Percentiles rank a stretch among this genome's conserved stretches.
Evolutionary conservation across 1,139 yeast species (phyloP).

Genomic region (Taphrina betulina): DNA sequence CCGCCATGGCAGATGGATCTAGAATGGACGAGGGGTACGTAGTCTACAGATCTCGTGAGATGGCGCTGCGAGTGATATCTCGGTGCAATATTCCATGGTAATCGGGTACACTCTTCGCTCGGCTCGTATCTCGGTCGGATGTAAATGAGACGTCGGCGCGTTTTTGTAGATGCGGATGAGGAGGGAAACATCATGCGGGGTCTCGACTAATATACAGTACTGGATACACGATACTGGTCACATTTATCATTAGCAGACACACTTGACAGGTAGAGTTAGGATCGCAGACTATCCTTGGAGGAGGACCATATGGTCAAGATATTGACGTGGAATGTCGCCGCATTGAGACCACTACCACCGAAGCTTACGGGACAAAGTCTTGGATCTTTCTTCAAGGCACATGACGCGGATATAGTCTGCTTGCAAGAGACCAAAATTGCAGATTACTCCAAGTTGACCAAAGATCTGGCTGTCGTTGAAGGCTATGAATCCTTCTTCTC

Average conservation of each 20-base stretch:
- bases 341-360: slow-evolving; percentile 28
- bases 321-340: slow-evolving; percentile 31
- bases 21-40: not conserved
- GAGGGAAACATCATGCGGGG: too few species aligned
- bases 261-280: too few species aligned
- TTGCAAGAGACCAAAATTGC: slow-evolving; percentile 30
- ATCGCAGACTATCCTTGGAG: too few species aligned
- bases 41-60: not conserved
- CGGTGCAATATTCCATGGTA: not conserved
- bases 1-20: slow-evolving; percentile 16
- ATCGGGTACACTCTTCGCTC: too few species aligned
- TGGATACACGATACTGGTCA: too few species aligned
- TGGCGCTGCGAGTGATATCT: not conserved
- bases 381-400: slow-evolving; percentile 17
- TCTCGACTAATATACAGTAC: too few species aligned
- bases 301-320: slow-evolving; percentile 31
- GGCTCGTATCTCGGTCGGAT: too few species aligned
- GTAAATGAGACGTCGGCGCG: too few species aligned
- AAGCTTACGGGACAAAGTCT: slow-evolving; percentile 19
- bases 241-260: too few species aligned
- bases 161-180: too few species aligned
- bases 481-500: slow-evolving; percentile 31
- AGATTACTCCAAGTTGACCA: slow-evolving; percentile 24
- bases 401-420: slow-evolving; percentile 29
- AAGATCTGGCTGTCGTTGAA: slow-evolving; percentile 28